phyloP scores from a whole-genome alignment of 2,329 filamentous ascomycete genomes.

The Cercospora zeina region DNA sequence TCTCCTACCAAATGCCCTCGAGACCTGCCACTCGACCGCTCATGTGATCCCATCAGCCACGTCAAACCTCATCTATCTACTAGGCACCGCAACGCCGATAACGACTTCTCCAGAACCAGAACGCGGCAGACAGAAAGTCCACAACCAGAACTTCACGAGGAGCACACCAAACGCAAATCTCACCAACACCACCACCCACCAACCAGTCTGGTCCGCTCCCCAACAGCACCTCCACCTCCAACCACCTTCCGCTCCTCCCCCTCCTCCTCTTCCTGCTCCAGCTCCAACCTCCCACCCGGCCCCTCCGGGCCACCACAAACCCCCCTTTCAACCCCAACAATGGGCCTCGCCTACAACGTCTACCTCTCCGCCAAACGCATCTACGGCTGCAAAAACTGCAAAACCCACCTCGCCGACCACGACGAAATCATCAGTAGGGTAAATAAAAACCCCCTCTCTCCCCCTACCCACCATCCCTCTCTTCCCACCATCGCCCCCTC shows the following conservation, averaged over 20 bases:
- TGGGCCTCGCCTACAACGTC: slow-evolving; percentile 50
- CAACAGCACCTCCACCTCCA: background rate
- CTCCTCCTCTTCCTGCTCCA: background rate
- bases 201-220: background rate
- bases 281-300: slow-evolving; percentile 9
- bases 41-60: slow-evolving; percentile 4
- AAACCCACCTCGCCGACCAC: slow-evolving; percentile 90
- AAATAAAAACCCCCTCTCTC: slow-evolving; percentile 24
- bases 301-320: background rate
- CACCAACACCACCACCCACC: background rate
- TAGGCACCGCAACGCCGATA: background rate
- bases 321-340: slow-evolving; percentile 14
- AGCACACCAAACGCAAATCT: background rate
- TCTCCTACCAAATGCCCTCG: background rate
- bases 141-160: background rate
- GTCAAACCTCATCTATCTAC: background rate
- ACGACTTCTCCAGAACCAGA: background rate
- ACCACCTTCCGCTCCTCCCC: background rate
- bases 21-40: background rate
- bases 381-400: slow-evolving; percentile 86
- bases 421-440: slow-evolving; percentile 95
- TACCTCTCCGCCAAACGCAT: slow-evolving; percentile 72
- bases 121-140: background rate
- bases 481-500: slow-evolving; percentile 7
- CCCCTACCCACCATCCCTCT: slow-evolving; percentile 37